phyloP scores from a whole-genome alignment of 129 eudicot genomes.

The Flaveria robusta region DNA sequence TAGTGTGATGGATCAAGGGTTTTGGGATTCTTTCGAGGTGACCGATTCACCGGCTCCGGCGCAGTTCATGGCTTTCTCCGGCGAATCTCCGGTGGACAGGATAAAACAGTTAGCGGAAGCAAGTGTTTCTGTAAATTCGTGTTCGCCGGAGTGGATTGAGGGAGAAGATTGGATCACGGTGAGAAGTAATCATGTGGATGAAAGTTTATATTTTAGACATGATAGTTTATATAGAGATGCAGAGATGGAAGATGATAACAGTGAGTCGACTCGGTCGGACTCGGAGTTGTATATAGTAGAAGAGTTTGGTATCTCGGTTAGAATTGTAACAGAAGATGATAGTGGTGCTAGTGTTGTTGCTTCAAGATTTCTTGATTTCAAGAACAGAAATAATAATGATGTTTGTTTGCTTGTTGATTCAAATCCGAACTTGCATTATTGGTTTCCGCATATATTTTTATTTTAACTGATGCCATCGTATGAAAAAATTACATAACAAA shows the following conservation, averaged over 20 bases:
- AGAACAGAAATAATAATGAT: conserved; percentile 7
- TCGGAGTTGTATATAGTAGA: conserved; percentile 12
- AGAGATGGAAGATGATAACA: conserved; percentile 22
- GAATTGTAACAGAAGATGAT: conserved; percentile 17
- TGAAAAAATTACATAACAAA: background rate
- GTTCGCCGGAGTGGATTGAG: conserved; percentile 46
- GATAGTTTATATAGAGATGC: background rate
- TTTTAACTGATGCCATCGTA: background rate
- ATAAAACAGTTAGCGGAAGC: conserved; percentile 43
- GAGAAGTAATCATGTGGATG: conserved; percentile 40
- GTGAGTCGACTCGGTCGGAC: conserved; percentile 22
- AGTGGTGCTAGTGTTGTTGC: conserved; percentile 10
- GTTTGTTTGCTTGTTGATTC: conserved; percentile 26
- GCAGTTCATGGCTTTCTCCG: background rate
- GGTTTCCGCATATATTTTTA: background rate
- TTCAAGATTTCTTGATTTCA: conserved; percentile 30
- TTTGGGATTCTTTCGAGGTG: conserved; percentile 59
- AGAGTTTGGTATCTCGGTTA: conserved; percentile 26
- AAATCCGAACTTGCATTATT: background rate
- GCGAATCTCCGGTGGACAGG: conserved; percentile 44
- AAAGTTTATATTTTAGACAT: conserved; percentile 13
- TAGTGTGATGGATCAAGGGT: conserved; percentile 54
- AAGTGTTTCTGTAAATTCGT: background rate
- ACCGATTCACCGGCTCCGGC: conserved; percentile 24
- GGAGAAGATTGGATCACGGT: conserved; percentile 67